phyloP scores from a whole-genome alignment of 2,329 filamentous ascomycete genomes.

The Neonectria faginata region DNA sequence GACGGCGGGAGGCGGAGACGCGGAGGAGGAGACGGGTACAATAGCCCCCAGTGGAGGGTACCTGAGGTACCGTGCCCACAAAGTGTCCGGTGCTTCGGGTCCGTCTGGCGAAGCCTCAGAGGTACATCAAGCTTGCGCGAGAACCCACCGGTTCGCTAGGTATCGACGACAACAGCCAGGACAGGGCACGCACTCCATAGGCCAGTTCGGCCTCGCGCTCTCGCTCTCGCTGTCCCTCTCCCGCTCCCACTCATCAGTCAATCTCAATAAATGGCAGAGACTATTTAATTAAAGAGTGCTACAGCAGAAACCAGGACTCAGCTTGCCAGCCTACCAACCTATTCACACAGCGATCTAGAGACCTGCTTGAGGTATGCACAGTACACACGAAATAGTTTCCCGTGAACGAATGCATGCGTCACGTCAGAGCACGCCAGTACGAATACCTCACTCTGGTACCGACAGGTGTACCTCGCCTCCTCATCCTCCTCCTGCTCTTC shows the following conservation, averaged over 20 bases:
- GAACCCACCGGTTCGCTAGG: constrained; percentile 10
- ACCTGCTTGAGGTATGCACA: background rate
- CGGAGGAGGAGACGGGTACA: constrained; percentile 11
- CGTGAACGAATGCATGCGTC: constrained; percentile 21
- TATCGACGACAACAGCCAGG: constrained; percentile 18
- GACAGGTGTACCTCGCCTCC: constrained; percentile 12
- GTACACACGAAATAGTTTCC: background rate
- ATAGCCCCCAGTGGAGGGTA: constrained; percentile 1
- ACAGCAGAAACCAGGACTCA: background rate
- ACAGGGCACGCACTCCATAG: constrained; percentile 9
- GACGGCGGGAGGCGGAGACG: constrained; percentile 20
- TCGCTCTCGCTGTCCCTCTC: background rate
- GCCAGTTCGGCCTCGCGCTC: background rate
- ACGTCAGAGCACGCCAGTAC: constrained; percentile 23
- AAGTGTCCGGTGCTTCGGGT: constrained; percentile 10
- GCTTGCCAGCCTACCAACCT: background rate
- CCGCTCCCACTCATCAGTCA: background rate
- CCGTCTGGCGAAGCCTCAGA: constrained; percentile 1
- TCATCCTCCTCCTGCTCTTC: constrained; percentile 9
- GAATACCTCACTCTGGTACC: background rate
- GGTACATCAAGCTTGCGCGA: constrained; percentile 15
- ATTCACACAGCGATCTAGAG: background rate
- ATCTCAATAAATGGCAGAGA: background rate
- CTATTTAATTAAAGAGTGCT: background rate
- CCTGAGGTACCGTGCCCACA: constrained; percentile 11